Evolutionary conservation across 306 rosid genomes (phyloP).

Genomic region (Ceratonia siliqua): DNA sequence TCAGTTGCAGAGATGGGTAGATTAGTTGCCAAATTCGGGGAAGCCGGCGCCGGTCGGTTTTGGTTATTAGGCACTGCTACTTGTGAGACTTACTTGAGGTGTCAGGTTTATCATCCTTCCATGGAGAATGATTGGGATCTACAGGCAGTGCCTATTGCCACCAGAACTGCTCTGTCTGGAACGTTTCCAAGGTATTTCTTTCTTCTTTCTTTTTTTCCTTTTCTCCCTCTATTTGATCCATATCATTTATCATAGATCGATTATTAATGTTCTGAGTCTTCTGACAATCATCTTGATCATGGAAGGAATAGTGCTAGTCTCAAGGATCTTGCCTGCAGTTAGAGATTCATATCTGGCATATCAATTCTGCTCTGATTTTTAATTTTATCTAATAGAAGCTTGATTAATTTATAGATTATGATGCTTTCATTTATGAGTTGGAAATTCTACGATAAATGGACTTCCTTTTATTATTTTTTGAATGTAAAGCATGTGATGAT

Average conservation of each 20-base stretch:
- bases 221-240: background rate
- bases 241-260: background rate
- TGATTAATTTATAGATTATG: conserved; percentile 11
- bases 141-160: conserved; percentile 73
- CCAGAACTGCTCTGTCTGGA: conserved; percentile 59
- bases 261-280: no score
- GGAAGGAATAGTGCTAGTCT: background rate
- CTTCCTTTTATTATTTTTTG: conserved; percentile 13
- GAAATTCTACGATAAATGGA: background rate
- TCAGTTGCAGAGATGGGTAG: conserved; percentile 64
- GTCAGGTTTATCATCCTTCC: conserved; percentile 76
- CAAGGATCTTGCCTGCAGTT: conserved; percentile 13
- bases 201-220: background rate
- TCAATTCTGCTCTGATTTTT: conserved; percentile 25
- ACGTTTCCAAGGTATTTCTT: conserved; percentile 64
- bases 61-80: conserved; percentile 76
- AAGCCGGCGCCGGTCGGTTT: conserved; percentile 46
- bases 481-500: conserved; percentile 33
- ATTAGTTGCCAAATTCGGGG: conserved; percentile 49
- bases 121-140: conserved; percentile 80
- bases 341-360: conserved; percentile 32
- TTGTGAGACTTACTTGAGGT: conserved; percentile 74
- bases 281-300: no score
- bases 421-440: background rate
- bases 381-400: background rate